Conservation (phyloP, 2,329 filamentous ascomycete species). For the Dactylellina cionopaga region DNA sequence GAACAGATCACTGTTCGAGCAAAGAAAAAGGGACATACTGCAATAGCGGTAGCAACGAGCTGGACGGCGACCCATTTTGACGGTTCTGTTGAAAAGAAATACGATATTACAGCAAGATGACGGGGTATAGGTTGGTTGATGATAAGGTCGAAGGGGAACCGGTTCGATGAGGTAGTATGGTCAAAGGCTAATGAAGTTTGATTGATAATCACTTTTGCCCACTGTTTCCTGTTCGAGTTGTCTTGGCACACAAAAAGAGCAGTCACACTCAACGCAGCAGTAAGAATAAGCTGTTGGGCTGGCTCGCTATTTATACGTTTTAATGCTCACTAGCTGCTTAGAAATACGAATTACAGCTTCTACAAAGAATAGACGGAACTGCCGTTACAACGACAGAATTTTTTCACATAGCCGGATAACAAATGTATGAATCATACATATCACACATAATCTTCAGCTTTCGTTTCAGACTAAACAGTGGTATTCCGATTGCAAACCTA, state of each 20-base stretch:
- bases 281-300: neutral
- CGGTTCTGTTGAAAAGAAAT: conserved; percentile 68
- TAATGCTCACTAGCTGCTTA: conserved; percentile 19
- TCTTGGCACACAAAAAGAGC: conserved; percentile 52
- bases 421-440: conserved; percentile 46
- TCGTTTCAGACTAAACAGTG: conserved; percentile 42
- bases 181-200: too few species aligned
- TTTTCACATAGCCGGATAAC: conserved; percentile 10
- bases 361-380: conserved; percentile 42
- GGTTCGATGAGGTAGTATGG: conserved; percentile 48
- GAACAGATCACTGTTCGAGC: too few species aligned
- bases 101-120: conserved; percentile 59
- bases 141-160: conserved; percentile 30
- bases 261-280: conserved; percentile 44
- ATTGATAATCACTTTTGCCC: conserved; percentile 52
- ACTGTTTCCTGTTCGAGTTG: conserved; percentile 12
- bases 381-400: conserved; percentile 21
- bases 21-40: conserved; percentile 72
- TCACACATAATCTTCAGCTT: neutral
- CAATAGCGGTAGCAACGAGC: conserved; percentile 99
- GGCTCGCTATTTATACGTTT: conserved; percentile 51
- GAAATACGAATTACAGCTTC: conserved; percentile 34
- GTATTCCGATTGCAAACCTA: conserved; percentile 37
- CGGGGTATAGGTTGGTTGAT: conserved; percentile 35
- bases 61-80: conserved; percentile 99